Evolutionary conservation across 495 filamentous ascomycete genomes (phyloP), one percentile per base, ranked within the genome.

Genomic region (Chaetomium cochliodes): DNA sequence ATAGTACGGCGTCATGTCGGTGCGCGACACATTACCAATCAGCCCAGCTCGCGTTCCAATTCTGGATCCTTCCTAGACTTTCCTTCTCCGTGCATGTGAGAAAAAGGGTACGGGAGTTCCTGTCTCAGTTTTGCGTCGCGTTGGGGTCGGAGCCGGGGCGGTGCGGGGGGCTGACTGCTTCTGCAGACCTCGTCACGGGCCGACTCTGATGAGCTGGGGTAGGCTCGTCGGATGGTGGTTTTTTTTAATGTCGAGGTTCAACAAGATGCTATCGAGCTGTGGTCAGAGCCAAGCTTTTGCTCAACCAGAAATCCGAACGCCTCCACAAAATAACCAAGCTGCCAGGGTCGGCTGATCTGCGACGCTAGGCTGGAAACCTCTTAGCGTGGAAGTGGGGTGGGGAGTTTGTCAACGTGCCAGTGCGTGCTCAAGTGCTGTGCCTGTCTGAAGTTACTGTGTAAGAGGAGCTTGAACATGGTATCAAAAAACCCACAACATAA

Each of bases 1-100:
- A 56, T 60, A 26, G 60, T 53, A 60, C 60, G 41, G 50, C 65
- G 64, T 67, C 30, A 44, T 65, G 55, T 60, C 8, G n/a, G 56
- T 23, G 28, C 30, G 64, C 58, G 51, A 62, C 41, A 58, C 53
- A 52, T 41, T 22, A 55, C 37, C 37, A 37, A 46, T 46, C 51
- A 62, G 2, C 9, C 46, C 16, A 18, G 16, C 46, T 23, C 20
- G 20, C 37, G 26, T 20, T 39, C 2, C 37, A 22, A n/a, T 26
- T 28, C 44, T 13, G 58, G 3, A 33, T 47, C 42, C 37, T 18
- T 44, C 41, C 16, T 37, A 37, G 33, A 37, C 41, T 44, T 18
- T 18, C 41, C n/a, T n/a, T 18, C 41, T 15, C 49, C 37, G 37
- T 42, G 37, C 51, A 15, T 33, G 26, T 15, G 51, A 54, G 23